Base-by-base conservation (phyloP, 2,329 filamentous ascomycete genomes). In the Pyricularia pennisetigena region DNA sequence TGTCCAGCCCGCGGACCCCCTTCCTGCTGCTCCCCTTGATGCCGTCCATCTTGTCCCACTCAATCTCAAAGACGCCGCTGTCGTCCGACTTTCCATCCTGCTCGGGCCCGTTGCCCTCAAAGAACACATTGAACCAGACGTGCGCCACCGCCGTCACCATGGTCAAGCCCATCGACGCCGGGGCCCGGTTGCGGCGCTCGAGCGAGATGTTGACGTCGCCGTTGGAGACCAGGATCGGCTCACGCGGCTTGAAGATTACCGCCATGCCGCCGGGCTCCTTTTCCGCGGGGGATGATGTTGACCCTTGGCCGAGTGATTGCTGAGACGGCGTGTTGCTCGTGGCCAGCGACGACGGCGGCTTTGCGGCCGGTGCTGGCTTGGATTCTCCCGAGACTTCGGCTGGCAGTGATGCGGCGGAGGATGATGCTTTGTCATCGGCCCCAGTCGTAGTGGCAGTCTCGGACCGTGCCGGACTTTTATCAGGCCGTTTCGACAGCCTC, bases 61-160 rank as follows among this genome's bases (percentile, higher is more conserved):
- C 82, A 30, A 88, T 84, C 69, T 80, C 78, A 66, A 88, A 88
- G 3, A 87, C 80, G 12, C 86, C 94, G 10, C 85, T 91, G 62
- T 89, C 84, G 65, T 90, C 84, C 14, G 92, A 83, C 20, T 82
- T 79, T 28, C 91, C 92, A 30, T 81, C 78, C 61, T 88, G 83
- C 74, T 93, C 90, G 0, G 90, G 88, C 0, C 91, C 90, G 24
- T 86, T 81, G 63, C 94, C 93, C 79, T 98, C 95, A 74, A 98
- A 98, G 78, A 89, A 98, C 1, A 89, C 83, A 75, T 99, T 99
- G 82, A 97, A 97, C 95, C 95, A 99, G 20, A 97, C 92, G 74
- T 98, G 94, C 0, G 94, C 94, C 10, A 98, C 89, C 0, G 94
- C 89, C 0, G 94, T 97, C 3, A 97, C 93, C 88, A 98, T 92